phyloP scores from a whole-genome alignment of 495 filamentous ascomycete genomes.

The Penicillium manginii region DNA sequence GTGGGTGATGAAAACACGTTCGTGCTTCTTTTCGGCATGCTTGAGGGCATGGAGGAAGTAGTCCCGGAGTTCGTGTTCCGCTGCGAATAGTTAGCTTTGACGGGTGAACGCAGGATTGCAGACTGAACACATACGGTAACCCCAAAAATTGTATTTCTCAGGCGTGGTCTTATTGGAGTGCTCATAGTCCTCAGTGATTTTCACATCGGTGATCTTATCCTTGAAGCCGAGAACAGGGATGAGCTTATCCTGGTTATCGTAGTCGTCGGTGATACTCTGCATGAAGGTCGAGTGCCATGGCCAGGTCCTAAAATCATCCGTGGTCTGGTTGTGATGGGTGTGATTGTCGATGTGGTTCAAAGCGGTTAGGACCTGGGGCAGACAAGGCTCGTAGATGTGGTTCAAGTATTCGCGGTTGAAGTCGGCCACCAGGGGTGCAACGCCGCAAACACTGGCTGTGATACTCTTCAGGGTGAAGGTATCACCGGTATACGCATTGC shows the following conservation, averaged over 20 bases:
- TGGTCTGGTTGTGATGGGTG: constrained; percentile 20
- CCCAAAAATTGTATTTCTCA: constrained; percentile 46
- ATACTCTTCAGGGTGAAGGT: constrained; percentile 49
- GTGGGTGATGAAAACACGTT: constrained; percentile 47
- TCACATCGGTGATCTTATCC: constrained; percentile 31
- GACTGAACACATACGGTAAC: too few relatives aligned
- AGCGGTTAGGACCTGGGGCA: constrained; percentile 42
- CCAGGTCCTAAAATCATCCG: constrained; percentile 29
- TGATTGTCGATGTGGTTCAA: constrained; percentile 34
- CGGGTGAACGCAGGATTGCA: too few relatives aligned
- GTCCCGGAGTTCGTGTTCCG: constrained; percentile 38
- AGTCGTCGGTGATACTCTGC: constrained; percentile 37
- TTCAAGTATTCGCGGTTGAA: constrained; percentile 42
- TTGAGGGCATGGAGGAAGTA: constrained; percentile 43
- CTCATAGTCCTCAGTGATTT: constrained; percentile 33
- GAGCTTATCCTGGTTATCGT: constrained; percentile 31
- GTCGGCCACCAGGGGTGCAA: constrained; percentile 44
- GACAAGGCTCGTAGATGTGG: constrained; percentile 49
- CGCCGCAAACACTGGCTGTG: constrained; percentile 42
- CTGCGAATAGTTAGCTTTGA: too few relatives aligned
- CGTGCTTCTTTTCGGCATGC: constrained; percentile 35
- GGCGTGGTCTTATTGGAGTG: constrained; percentile 20
- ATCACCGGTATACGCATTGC: constrained; percentile 37
- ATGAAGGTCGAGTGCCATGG: constrained; percentile 34
- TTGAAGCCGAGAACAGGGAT: constrained; percentile 36